Conservation (phyloP, 176 grass and related monocot species). For the Oryza rufipogon region DNA sequence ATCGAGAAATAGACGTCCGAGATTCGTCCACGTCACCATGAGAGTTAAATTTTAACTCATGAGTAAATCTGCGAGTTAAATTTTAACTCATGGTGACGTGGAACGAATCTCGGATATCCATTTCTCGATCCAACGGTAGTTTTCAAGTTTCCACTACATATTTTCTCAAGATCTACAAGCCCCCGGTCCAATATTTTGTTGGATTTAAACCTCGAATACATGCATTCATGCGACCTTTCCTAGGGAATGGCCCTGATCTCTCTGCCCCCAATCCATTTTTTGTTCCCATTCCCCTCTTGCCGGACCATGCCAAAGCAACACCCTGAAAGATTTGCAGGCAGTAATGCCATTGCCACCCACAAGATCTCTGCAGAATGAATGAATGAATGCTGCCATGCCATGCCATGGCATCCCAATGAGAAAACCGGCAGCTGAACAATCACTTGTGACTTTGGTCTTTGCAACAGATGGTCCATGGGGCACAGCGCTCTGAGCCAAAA, state of each 20-base stretch:
- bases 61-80: too few species aligned
- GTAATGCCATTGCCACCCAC: not conserved
- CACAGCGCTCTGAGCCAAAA: not conserved
- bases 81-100: too few species aligned
- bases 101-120: too few species aligned
- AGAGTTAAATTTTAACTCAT: too few species aligned
- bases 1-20: too few species aligned
- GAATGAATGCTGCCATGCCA: not conserved
- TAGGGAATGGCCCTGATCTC: not conserved
- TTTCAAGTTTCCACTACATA: too few species aligned
- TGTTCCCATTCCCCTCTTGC: not conserved
- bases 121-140: too few species aligned
- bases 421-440: not conserved
- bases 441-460: not conserved
- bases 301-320: not conserved
- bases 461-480: not conserved
- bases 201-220: not conserved
- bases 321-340: not conserved
- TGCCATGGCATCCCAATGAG: not conserved
- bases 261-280: not conserved
- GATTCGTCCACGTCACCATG: too few species aligned
- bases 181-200: not conserved
- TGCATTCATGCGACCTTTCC: not conserved
- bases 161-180: too few species aligned
- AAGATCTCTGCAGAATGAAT: constrained; percentile 2